phyloP scores from a whole-genome alignment of 108 stramenopile species.

The Pseudonitzschia delicatissima region DNA sequence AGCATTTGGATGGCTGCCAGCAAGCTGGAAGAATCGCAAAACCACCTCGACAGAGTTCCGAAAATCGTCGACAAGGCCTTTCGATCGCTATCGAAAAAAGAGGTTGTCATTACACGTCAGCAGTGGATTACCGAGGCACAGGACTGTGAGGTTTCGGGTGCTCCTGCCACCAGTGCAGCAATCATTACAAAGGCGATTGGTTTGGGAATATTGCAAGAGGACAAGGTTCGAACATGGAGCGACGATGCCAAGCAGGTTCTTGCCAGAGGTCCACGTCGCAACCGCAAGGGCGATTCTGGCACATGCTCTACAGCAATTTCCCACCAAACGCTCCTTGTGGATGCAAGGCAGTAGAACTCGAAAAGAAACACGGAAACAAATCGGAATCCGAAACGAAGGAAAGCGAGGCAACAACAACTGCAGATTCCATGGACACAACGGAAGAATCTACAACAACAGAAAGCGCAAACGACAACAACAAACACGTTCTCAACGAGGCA shows the following conservation, averaged over 20 bases:
- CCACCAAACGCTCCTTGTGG: constrained; percentile 84
- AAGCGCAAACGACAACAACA: background rate
- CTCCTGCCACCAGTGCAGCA: constrained; percentile 85
- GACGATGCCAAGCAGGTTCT: constrained; percentile 91
- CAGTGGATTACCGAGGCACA: constrained; percentile 93
- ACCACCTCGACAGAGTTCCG: constrained; percentile 65
- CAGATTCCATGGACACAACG: background rate
- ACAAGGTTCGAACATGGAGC: constrained; percentile 91
- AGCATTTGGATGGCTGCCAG: constrained; percentile 96
- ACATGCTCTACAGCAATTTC: constrained; percentile 75
- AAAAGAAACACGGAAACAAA: constrained; percentile 46
- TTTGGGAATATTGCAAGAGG: constrained; percentile 91
- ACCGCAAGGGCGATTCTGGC: constrained; percentile 89
- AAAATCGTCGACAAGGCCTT: constrained; percentile 83
- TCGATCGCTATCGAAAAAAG: constrained; percentile 53
- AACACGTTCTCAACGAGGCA: constrained; percentile 61
- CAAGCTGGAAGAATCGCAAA: constrained; percentile 96
- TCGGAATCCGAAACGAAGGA: background rate
- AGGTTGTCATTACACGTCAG: constrained; percentile 81
- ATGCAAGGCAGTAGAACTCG: constrained; percentile 90
- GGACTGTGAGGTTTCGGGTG: constrained; percentile 75
- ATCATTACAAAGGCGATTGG: constrained; percentile 84
- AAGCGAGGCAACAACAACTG: background rate
- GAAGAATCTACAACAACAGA: background rate
- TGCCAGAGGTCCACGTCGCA: constrained; percentile 46